These are phyloP conservation scores for Arthonia radiata DNA, from an alignment of 495 filamentous ascomycete genomes.

Conservation along the genomic window DNA sequence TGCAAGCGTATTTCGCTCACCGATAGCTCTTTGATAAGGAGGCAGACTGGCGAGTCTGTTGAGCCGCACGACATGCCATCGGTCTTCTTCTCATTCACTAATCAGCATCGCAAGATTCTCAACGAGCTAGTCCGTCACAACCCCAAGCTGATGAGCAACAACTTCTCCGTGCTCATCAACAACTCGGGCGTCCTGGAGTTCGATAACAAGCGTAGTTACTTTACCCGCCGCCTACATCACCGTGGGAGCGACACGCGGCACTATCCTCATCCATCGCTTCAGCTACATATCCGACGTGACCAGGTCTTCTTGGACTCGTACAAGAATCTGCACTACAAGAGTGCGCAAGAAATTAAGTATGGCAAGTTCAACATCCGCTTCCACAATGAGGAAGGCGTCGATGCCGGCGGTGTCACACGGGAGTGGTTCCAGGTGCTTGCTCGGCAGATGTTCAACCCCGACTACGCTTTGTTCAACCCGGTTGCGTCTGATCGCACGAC, in stretches of 20 bases:
- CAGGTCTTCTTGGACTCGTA: conserved; percentile 97
- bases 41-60: no score
- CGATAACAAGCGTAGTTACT: conserved; percentile 99
- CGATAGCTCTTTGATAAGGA: no score
- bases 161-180: conserved; percentile 84
- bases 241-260: conserved; percentile 17
- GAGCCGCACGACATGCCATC: conserved; percentile 43
- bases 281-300: conserved; percentile 74
- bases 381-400: conserved; percentile 90
- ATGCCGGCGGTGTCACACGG: conserved; percentile 89
- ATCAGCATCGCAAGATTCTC: conserved; percentile 92
- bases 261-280: conserved; percentile 42
- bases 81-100: conserved; percentile 94
- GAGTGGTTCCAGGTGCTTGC: conserved; percentile 99
- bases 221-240: conserved; percentile 72
- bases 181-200: conserved; percentile 98
- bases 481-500: conserved; percentile 96
- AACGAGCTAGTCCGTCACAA: conserved; percentile 95
- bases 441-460: conserved; percentile 96
- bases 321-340: conserved; percentile 87
- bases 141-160: conserved; percentile 93
- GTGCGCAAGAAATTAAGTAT: conserved; percentile 85
- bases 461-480: conserved; percentile 87
- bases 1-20: conserved; percentile 88
- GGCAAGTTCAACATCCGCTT: conserved; percentile 95